Evolutionary conservation across 2,329 filamentous ascomycete species (phyloP).

Genomic region (Clonostachys rosea): DNA sequence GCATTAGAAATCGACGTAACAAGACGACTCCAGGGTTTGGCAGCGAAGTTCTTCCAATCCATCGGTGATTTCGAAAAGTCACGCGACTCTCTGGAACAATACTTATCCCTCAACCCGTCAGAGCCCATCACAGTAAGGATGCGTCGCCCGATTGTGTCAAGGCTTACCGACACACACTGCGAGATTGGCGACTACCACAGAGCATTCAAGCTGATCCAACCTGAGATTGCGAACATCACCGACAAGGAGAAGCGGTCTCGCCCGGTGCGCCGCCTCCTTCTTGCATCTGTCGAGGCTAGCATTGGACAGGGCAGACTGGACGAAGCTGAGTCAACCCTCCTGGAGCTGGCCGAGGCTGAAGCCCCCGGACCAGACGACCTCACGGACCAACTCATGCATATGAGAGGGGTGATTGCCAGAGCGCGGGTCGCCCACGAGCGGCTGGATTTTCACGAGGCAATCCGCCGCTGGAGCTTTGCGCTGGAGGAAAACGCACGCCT

Average conservation of each 20-base stretch:
- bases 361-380: conserved; percentile 18
- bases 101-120: conserved; percentile 14
- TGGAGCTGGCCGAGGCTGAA: conserved; percentile 7
- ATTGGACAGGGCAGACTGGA: conserved; percentile 11
- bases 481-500: conserved; percentile 11
- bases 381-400: conserved; percentile 20
- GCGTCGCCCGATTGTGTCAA: conserved; percentile 12
- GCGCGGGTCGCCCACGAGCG: conserved; percentile 14
- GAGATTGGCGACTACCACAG: conserved; percentile 15
- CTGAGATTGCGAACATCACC: background rate
- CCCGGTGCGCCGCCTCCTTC: conserved; percentile 12
- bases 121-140: conserved; percentile 16
- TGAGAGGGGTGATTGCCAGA: conserved; percentile 16
- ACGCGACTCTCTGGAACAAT: conserved; percentile 19
- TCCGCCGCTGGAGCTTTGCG: conserved; percentile 10
- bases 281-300: conserved; percentile 14
- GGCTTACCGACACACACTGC: conserved; percentile 19
- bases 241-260: conserved; percentile 8
- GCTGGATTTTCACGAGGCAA: conserved; percentile 4
- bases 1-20: conserved; percentile 24
- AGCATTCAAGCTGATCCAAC: conserved; percentile 1
- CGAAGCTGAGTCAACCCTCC: conserved; percentile 5
- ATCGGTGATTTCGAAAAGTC: conserved; percentile 21
- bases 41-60: conserved; percentile 22
- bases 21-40: conserved; percentile 19